phyloP scores from a whole-genome alignment of 2,329 filamentous ascomycete species.

The Mariannaea sp. region DNA sequence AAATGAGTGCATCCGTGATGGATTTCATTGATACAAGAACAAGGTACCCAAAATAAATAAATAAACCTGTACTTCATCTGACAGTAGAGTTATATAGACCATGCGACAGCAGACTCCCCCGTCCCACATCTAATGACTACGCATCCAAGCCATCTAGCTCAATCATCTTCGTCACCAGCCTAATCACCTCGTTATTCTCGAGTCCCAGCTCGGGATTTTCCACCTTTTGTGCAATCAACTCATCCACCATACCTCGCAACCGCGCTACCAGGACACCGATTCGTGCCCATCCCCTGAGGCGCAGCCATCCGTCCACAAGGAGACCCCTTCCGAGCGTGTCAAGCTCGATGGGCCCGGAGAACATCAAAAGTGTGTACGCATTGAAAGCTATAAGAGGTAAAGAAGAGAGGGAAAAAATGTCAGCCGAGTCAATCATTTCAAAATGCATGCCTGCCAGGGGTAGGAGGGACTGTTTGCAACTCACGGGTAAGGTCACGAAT shows the following conservation, averaged over 20 bases:
- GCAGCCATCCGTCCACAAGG: slow-evolving; percentile 89
- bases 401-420: too few species aligned
- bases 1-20: too few species aligned
- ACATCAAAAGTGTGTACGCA: slow-evolving; percentile 84
- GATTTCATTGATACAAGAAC: too few species aligned
- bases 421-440: slow-evolving; percentile 1
- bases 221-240: slow-evolving; percentile 78
- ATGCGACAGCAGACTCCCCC: too few species aligned
- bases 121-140: too few species aligned
- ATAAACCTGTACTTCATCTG: too few species aligned
- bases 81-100: too few species aligned
- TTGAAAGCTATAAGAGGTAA: slow-evolving; percentile 76
- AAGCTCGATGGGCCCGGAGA: slow-evolving; percentile 81
- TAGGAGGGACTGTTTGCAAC: slow-evolving; percentile 41
- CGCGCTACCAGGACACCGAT: slow-evolving; percentile 89
- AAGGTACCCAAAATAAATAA: too few species aligned
- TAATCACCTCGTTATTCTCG: slow-evolving; percentile 69
- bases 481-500: slow-evolving; percentile 86
- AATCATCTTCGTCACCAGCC: slow-evolving; percentile 77
- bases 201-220: slow-evolving; percentile 71
- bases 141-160: slow-evolving; percentile 87
- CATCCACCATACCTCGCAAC: slow-evolving; percentile 84
- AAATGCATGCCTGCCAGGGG: neutral
- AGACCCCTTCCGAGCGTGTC: slow-evolving; percentile 88
- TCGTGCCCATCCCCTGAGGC: slow-evolving; percentile 86